A percentile compares a stretch with the other conserved stretches of the same genome.
phyloP scores from a whole-genome alignment of 768 basidiomycete species.

The Calocybe cyanea region DNA sequence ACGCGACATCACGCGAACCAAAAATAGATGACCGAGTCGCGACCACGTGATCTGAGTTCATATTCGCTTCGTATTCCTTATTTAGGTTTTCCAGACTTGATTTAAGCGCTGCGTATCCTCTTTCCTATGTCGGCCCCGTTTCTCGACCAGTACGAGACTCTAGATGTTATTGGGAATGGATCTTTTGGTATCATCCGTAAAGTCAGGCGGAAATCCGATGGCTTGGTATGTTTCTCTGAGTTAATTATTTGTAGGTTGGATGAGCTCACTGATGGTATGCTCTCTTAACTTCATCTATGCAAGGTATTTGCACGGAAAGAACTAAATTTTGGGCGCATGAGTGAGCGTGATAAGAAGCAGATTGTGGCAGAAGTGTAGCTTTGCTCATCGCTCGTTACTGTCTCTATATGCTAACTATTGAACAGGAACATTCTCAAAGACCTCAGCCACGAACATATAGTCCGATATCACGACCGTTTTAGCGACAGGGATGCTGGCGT shows the following conservation, averaged over 20 bases:
- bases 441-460: slow-evolving; percentile 92
- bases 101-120: no score
- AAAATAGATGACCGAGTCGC: no score
- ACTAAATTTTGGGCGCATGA: slow-evolving; percentile 97
- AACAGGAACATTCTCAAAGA: slow-evolving; percentile 93
- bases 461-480: slow-evolving; percentile 89
- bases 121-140: slow-evolving; percentile 25
- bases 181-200: slow-evolving; percentile 98
- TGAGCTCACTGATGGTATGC: slow-evolving; percentile 1
- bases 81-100: no score
- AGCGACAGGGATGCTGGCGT: slow-evolving; percentile 89
- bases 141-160: slow-evolving; percentile 78
- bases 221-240: slow-evolving; percentile 51
- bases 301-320: slow-evolving; percentile 90
- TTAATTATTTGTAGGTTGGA: slow-evolving; percentile 1
- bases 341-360: slow-evolving; percentile 92
- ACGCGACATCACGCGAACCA: no score
- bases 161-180: slow-evolving; percentile 94
- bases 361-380: slow-evolving; percentile 99
- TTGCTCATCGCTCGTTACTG: slow-evolving; percentile 35
- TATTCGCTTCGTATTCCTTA: no score
- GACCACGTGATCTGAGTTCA: no score
- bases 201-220: slow-evolving; percentile 81
- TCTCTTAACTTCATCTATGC: background rate
- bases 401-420: background rate